phyloP scores from a whole-genome alignment of 2,329 filamentous ascomycete genomes.

The Periconia digitata region DNA sequence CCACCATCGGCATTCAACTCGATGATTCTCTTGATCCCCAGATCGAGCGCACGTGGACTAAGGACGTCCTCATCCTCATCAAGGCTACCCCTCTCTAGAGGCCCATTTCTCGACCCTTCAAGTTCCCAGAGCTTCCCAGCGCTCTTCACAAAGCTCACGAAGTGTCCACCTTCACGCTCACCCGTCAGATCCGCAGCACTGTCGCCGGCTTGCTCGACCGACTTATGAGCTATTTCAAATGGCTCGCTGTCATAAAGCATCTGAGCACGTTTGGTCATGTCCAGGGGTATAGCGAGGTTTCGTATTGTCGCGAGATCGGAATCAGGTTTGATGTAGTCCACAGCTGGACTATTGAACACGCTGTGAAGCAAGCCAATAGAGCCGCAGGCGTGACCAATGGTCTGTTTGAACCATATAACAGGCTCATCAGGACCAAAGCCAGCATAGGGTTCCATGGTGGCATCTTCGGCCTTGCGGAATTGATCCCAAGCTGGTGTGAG shows the following conservation, averaged over 20 bases:
- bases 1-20: constrained; percentile 53
- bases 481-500: constrained; percentile 39
- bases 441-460: constrained; percentile 42
- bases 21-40: constrained; percentile 64
- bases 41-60: constrained; percentile 68
- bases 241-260: constrained; percentile 72
- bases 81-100: constrained; percentile 60
- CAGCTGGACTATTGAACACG: constrained; percentile 50
- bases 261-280: constrained; percentile 64
- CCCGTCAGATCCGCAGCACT: constrained; percentile 71
- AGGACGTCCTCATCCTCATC: constrained; percentile 47
- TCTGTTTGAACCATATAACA: constrained; percentile 59
- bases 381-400: constrained; percentile 58
- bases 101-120: constrained; percentile 71
- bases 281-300: constrained; percentile 64
- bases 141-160: constrained; percentile 84
- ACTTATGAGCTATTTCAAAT: constrained; percentile 73
- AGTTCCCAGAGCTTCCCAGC: constrained; percentile 74
- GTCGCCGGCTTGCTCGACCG: constrained; percentile 73
- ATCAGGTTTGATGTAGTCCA: constrained; percentile 42
- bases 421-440: constrained; percentile 51
- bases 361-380: constrained; percentile 56
- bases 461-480: constrained; percentile 43
- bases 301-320: constrained; percentile 47
- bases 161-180: constrained; percentile 78